Percentiles rank a stretch among this genome's conserved stretches.
phyloP scores from a whole-genome alignment of 148 eudicot species.

The Dianthus caryophyllus region DNA sequence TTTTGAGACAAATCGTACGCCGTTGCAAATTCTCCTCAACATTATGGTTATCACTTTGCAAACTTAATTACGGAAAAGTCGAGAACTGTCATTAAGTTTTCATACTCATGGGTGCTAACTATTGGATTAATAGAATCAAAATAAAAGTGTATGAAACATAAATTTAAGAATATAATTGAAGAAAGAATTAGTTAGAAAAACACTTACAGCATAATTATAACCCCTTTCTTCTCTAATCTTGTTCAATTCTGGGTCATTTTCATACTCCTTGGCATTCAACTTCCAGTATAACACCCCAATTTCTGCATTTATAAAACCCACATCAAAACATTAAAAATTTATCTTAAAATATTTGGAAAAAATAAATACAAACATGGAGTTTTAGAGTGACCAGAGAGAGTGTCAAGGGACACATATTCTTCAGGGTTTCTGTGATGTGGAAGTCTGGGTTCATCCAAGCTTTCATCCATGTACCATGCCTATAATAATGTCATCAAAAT shows the following conservation, averaged over 20 bases:
- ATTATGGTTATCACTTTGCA: too few relatives aligned
- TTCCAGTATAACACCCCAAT: slow-evolving; percentile 75
- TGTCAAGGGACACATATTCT: slow-evolving; percentile 58
- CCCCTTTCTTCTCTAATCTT: slow-evolving; percentile 67
- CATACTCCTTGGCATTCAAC: slow-evolving; percentile 60
- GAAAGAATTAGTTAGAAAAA: too few relatives aligned
- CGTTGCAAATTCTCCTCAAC: too few relatives aligned
- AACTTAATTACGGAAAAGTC: too few relatives aligned
- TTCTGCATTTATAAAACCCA: slow-evolving; percentile 30
- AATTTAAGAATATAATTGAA: neutral
- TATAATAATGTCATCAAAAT: neutral
- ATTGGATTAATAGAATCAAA: neutral
- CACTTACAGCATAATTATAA: slow-evolving; percentile 62
- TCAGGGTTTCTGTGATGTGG: slow-evolving; percentile 64
- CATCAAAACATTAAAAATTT: neutral
- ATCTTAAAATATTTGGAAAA: neutral
- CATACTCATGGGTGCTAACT: too few relatives aligned
- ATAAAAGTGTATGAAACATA: neutral
- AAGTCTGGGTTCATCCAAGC: slow-evolving; percentile 67
- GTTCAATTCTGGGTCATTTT: slow-evolving; percentile 69
- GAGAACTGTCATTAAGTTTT: too few relatives aligned
- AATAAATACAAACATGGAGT: neutral
- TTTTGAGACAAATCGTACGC: too few relatives aligned
- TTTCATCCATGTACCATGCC: slow-evolving; percentile 93
- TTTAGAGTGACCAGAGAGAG: slow-evolving; percentile 44